Base-by-base conservation (phyloP, 75 land plant genomes). In the Azolla pinnata region DNA sequence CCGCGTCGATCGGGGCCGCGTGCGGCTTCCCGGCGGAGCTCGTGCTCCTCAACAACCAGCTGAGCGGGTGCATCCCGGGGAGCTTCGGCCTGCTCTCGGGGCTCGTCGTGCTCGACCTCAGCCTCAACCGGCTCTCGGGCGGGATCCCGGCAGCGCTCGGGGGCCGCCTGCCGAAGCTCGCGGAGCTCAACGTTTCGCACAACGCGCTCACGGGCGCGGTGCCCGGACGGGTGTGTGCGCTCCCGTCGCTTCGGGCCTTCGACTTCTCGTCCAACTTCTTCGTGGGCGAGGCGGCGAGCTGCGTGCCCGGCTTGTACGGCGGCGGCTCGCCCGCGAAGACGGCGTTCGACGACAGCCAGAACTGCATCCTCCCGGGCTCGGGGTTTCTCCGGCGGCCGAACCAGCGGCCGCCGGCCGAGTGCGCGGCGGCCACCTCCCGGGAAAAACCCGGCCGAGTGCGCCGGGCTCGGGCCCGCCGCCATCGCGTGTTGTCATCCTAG, bases 261-360 rank as follows among this genome's bases (percentile, higher is more conserved):
- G 70, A 79, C 2, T 24, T 72, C 29, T 56, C 75, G 0, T 45
- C 63, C 45, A 84, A 84, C 61, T 78, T 71, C 64, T 77, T 84
- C 68, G 70, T 76, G 0, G 19, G 21, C 10, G 46, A 75, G 1
- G 72, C 76, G 9, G 61, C 63, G n/a, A 31, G 20, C 20, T 87
- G 92, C 54, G 23, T 73, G 16, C 56, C 60, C 19, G 32, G 81
- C 28, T 57, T 51, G 17, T 34, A 33, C 16, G 61, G 14, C 4
- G 79, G 79, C 1, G 71, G 73, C 9, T 57, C 44, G 0, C n/a
- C n/a, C n/a, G n/a, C n/a, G n/a, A n/a, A n/a, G n/a, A n/a, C n/a
- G n/a, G n/a, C n/a, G n/a, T 52, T 76, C 24, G 66, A 79, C 50
- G 62, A 67, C 29, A 57, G 57, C 7, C 57, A 64, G 21, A 83